A percentile compares a stretch with the other conserved stretches of the same genome.
phyloP scores from a whole-genome alignment of 176 grass and related monocot species.

The Musa schizocarpa region DNA sequence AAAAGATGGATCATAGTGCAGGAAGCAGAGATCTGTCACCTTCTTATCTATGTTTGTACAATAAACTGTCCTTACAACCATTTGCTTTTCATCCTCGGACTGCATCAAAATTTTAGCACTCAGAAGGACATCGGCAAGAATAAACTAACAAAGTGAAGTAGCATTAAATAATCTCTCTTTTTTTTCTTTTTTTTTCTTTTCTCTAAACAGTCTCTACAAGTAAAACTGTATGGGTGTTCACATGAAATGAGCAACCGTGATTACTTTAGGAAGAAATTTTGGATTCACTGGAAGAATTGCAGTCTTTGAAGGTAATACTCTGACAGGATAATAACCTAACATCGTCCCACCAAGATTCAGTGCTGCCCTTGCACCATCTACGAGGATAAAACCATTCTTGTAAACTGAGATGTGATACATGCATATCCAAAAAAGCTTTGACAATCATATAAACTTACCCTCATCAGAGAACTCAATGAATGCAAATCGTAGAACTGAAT shows the following conservation, averaged over 20 bases:
- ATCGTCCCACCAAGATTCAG: conserved; percentile 68
- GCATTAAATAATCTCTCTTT: background rate
- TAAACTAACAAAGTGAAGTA: conserved; percentile 2
- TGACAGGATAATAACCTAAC: conserved; percentile 77
- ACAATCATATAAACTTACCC: conserved; percentile 28
- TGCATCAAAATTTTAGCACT: conserved; percentile 18
- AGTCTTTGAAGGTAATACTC: conserved; percentile 86
- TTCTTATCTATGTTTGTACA: conserved; percentile 98
- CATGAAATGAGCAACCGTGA: conserved; percentile 11
- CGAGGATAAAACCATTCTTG: conserved; percentile 7
- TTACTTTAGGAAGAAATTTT: conserved; percentile 76
- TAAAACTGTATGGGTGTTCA: background rate
- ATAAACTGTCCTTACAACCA: conserved; percentile 90
- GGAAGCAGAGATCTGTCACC: conserved; percentile 23
- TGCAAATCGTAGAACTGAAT: conserved; percentile 78
- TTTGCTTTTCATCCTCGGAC: conserved; percentile 83
- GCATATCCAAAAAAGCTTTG: conserved; percentile 20
- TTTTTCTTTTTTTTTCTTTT: background rate
- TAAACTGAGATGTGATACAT: conserved; percentile 1
- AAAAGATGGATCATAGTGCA: background rate
- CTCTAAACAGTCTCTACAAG: background rate
- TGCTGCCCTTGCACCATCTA: conserved; percentile 68
- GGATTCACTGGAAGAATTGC: conserved; percentile 85
- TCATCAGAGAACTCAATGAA: conserved; percentile 93
- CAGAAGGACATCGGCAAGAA: background rate